Conservation (phyloP, 176 grass and related monocot species). For the Otatea glauca region DNA sequence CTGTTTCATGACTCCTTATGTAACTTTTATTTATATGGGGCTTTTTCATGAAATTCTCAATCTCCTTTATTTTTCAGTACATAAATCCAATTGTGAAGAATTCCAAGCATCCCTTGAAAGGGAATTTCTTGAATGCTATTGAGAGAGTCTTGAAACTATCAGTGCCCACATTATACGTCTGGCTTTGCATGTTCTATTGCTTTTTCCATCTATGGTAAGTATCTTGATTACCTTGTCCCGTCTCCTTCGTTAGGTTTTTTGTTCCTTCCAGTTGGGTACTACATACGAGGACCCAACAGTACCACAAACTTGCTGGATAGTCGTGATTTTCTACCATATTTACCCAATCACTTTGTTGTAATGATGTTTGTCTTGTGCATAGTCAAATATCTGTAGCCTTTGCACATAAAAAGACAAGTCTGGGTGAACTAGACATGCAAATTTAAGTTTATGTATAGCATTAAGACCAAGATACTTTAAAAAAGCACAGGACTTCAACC, state of each 20-base stretch:
- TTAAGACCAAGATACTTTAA: neutral
- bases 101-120: slow-evolving; percentile 92
- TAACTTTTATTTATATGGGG: slow-evolving; percentile 5
- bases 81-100: slow-evolving; percentile 98
- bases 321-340: neutral
- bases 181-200: slow-evolving; percentile 99
- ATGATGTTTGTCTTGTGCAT: neutral
- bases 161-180: slow-evolving; percentile 90
- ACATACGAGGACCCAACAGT: neutral
- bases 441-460: neutral
- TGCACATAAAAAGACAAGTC: neutral
- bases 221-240: slow-evolving; percentile 29
- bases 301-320: slow-evolving; percentile 5
- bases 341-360: neutral
- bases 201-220: slow-evolving; percentile 98
- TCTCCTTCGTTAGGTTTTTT: neutral
- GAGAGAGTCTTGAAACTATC: slow-evolving; percentile 97
- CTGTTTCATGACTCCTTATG: slow-evolving; percentile 29
- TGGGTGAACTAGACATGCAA: too few species aligned
- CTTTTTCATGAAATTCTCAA: slow-evolving; percentile 4
- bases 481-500: neutral
- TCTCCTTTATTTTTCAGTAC: slow-evolving; percentile 61
- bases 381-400: neutral
- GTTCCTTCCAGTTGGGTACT: neutral
- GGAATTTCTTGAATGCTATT: slow-evolving; percentile 87